Base-by-base conservation (phyloP, 2,329 filamentous ascomycete genomes). In the Alternaria novae-zelandiae region DNA sequence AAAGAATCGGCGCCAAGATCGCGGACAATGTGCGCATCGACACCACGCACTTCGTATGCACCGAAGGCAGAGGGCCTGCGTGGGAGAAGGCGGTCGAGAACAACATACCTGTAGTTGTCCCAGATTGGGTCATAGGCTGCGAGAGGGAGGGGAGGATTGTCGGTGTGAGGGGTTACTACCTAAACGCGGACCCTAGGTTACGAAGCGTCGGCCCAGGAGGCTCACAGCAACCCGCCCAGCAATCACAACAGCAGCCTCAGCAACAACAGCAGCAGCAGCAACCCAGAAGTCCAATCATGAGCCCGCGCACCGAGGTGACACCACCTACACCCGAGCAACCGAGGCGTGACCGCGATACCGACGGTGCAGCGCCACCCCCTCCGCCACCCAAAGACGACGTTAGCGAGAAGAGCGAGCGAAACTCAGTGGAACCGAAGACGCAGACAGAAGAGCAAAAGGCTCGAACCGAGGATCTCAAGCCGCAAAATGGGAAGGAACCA, bases 1-100 rank as follows among this genome's bases (percentile, higher is more conserved):
- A 96, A 75, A 87, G 93, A 70, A 97, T 99, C 72, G 96, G 96
- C 53, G 96, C 93, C 65, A 97, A 96, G 84, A 85, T 98, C 68
- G 91, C 93, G 61, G 95, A 97, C 72, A 88, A 88, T 12, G 94
- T 98, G 55, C 88, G 95, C 74, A 98, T 99, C 76, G 96, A 99
- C 79, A 99, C 96, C 1, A 99, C 96, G 15, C 96, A 99, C 82
- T 99, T 99, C 79, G 93, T 99, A 63, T 98, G 95, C 67, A 97
- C 93, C 10, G 96, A 99, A 79, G 94, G 94, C 28, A 86, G 94
- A 59, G 96, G 96, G 30, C 86, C 92, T 54, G 87, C 91, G 12
- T 99, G 96, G 96, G 96, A 99, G 82, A 96, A 96, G 84, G 96
- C 96, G 1, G 90, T 95, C 28, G 95, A 98, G 83, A 96, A 94